phyloP scores from a whole-genome alignment of 139 green algal genomes.

The Chlorella sp. region DNA sequence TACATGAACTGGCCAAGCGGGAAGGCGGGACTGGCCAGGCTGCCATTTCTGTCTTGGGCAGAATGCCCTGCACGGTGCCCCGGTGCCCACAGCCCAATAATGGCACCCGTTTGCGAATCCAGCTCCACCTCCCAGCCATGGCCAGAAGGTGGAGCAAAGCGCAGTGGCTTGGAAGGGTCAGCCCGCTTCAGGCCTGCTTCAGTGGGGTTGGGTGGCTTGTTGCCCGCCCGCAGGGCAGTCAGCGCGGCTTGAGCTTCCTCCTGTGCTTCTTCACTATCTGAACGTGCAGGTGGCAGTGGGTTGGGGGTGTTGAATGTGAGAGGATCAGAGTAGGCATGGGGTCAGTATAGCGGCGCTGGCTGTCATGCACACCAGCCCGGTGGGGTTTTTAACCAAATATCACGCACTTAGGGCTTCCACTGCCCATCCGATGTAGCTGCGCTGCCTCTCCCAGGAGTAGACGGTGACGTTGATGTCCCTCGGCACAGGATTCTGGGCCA shows the following conservation, averaged over 20 bases:
- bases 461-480: not conserved
- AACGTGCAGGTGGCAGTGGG: too few species aligned
- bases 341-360: too few species aligned
- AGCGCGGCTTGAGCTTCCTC: not conserved
- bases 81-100: not conserved
- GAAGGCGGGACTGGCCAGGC: not conserved
- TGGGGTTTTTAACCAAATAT: too few species aligned
- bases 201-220: not conserved
- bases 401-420: slow-evolving; percentile 43
- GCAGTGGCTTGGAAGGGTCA: not conserved
- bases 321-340: too few species aligned
- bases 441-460: slow-evolving; percentile 51
- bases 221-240: not conserved
- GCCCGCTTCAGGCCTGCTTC: not conserved
- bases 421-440: slow-evolving; percentile 55
- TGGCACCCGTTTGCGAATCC: not conserved
- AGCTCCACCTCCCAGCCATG: slow-evolving; percentile 3
- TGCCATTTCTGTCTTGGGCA: not conserved
- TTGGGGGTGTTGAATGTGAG: too few species aligned
- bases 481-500: too few species aligned
- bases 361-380: too few species aligned
- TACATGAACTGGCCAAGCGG: not conserved
- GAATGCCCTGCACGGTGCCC: too few species aligned
- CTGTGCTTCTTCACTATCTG: too few species aligned
- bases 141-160: not conserved